Conservation (phyloP, 495 filamentous ascomycete genomes). For the Aeminium ludgeri region DNA sequence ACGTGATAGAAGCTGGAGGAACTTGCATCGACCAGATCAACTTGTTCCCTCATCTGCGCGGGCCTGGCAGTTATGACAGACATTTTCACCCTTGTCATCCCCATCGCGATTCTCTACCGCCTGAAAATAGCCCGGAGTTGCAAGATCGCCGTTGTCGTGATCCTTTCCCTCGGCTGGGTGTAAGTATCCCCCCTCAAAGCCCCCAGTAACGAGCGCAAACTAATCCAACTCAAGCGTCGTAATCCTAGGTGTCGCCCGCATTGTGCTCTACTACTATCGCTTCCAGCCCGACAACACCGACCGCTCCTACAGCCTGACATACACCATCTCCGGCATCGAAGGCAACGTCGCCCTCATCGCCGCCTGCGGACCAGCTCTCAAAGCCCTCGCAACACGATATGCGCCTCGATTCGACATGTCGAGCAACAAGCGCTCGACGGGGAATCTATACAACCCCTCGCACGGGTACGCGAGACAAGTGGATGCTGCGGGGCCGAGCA, state of each 20-base stretch:
- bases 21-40: slow-evolving; percentile 29
- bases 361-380: slow-evolving; percentile 18
- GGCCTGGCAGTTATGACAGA: slow-evolving; percentile 33
- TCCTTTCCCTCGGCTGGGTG: slow-evolving; percentile 25
- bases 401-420: too few relatives aligned
- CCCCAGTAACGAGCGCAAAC: not conserved
- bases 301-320: slow-evolving; percentile 11
- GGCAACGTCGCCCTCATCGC: slow-evolving; percentile 16
- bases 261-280: slow-evolving; percentile 19
- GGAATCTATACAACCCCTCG: too few relatives aligned
- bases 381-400: slow-evolving; percentile 3
- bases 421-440: too few relatives aligned
- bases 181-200: slow-evolving; percentile 5
- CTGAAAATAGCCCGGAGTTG: slow-evolving; percentile 29
- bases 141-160: slow-evolving; percentile 30
- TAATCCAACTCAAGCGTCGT: slow-evolving; percentile 7
- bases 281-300: slow-evolving; percentile 10
- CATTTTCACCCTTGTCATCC: slow-evolving; percentile 31
- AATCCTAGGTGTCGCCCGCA: slow-evolving; percentile 5
- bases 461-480: too few relatives aligned
- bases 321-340: slow-evolving; percentile 17
- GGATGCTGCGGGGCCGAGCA: too few relatives aligned
- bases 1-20: slow-evolving; percentile 25
- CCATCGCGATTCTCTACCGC: slow-evolving; percentile 31
- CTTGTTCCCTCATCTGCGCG: slow-evolving; percentile 30